These are phyloP conservation scores for Trypanosoma cruzi DNA, from an alignment of 208 protist species.

Conservation along the genomic window DNA sequence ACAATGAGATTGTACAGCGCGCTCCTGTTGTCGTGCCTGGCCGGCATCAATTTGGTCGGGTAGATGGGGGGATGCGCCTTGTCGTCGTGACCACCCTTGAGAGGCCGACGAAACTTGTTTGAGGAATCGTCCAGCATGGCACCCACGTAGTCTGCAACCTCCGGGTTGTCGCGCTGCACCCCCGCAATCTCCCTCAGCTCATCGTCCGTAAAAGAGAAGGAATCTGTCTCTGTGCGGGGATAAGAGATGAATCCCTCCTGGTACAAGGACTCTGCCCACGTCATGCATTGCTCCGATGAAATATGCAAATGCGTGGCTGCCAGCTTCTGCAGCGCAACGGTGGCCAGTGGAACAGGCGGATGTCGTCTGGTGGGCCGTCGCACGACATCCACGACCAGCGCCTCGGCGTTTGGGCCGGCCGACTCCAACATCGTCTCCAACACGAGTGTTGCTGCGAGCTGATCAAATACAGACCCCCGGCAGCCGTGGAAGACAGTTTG, in stretches of 20 bases:
- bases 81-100: slow-evolving; percentile 96
- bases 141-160: slow-evolving; percentile 51
- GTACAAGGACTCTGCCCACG: slow-evolving; percentile 92
- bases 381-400: slow-evolving; percentile 65
- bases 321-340: slow-evolving; percentile 98
- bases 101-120: slow-evolving; percentile 89
- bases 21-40: slow-evolving; percentile 48
- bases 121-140: slow-evolving; percentile 55
- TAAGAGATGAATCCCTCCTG: slow-evolving; percentile 95
- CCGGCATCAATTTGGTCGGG: slow-evolving; percentile 86
- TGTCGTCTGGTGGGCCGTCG: slow-evolving; percentile 70
- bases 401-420: slow-evolving; percentile 41
- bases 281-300: slow-evolving; percentile 95
- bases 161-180: slow-evolving; percentile 59
- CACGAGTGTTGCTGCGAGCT: slow-evolving; percentile 69
- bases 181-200: slow-evolving; percentile 83
- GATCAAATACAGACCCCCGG: slow-evolving; percentile 75
- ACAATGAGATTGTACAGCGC: slow-evolving; percentile 96
- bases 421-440: slow-evolving; percentile 66
- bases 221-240: slow-evolving; percentile 98
- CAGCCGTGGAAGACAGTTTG: slow-evolving; percentile 55
- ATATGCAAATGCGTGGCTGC: slow-evolving; percentile 94
- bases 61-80: slow-evolving; percentile 99
- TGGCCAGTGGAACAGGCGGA: slow-evolving; percentile 96
- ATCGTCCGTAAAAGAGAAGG: slow-evolving; percentile 89